Evolutionary conservation across 495 filamentous ascomycete species (phyloP).

Genomic region (Collariella sp.): DNA sequence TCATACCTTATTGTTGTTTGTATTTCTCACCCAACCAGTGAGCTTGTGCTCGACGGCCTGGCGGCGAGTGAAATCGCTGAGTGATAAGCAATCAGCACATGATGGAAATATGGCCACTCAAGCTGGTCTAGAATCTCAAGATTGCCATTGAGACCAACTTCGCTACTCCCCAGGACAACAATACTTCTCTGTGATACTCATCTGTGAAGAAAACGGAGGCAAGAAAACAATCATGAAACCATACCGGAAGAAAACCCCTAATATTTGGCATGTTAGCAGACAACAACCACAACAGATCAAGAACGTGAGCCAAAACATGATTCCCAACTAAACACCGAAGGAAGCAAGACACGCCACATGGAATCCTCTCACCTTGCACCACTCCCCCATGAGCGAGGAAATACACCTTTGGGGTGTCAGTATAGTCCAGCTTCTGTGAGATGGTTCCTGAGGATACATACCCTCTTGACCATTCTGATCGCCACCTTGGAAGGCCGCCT

Average conservation of each 20-base stretch:
- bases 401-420: slow-evolving; percentile 31
- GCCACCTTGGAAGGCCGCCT: not conserved
- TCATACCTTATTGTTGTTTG: slow-evolving; percentile 56
- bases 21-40: slow-evolving; percentile 77
- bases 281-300: too few species aligned
- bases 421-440: not conserved
- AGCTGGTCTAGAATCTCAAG: too few species aligned
- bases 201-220: too few species aligned
- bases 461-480: slow-evolving; percentile 6
- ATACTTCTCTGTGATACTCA: too few species aligned
- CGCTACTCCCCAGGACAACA: too few species aligned
- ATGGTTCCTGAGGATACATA: not conserved
- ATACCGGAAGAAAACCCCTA: too few species aligned
- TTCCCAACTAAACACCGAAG: not conserved
- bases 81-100: not conserved
- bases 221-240: too few species aligned
- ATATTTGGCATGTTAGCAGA: too few species aligned
- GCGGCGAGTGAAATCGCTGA: slow-evolving; percentile 61
- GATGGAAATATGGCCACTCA: too few species aligned
- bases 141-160: too few species aligned
- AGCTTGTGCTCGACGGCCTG: slow-evolving; percentile 55
- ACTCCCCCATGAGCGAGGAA: slow-evolving; percentile 46
- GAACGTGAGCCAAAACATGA: not conserved
- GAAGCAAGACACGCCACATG: not conserved
- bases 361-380: slow-evolving; percentile 41